A percentile compares a stretch with the other conserved stretches of the same genome.
phyloP scores from a whole-genome alignment of 2,329 filamentous ascomycete genomes.

The Apiospora saccharicola region DNA sequence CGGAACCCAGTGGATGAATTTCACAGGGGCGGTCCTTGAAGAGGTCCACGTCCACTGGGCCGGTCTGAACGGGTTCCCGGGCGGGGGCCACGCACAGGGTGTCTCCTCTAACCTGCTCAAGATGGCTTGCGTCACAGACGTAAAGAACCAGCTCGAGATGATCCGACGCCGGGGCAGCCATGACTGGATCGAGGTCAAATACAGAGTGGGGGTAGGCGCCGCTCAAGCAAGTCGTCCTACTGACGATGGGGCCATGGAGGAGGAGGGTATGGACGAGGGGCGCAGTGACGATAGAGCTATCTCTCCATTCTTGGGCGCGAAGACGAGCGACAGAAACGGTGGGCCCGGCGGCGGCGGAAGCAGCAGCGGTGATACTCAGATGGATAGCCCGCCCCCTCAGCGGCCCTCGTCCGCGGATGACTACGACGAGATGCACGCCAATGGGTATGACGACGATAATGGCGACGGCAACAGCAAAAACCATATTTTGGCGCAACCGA shows the following conservation, averaged over 20 bases:
- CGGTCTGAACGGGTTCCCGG: neutral
- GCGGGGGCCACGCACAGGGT: neutral
- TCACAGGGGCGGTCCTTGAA: too few relatives aligned
- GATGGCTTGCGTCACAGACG: neutral
- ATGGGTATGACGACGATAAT: neutral
- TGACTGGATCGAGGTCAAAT: neutral
- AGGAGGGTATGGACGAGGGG: neutral
- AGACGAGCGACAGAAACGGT: neutral
- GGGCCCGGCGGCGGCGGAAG: neutral
- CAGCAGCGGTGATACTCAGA: neutral
- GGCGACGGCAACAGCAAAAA: too few relatives aligned
- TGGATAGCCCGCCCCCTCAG: neutral
- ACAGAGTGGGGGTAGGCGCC: too few relatives aligned
- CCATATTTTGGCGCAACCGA: too few relatives aligned
- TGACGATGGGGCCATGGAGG: too few relatives aligned
- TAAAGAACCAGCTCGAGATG: neutral
- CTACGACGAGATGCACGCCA: neutral
- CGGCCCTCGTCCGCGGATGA: neutral
- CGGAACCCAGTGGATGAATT: too few relatives aligned
- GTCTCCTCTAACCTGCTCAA: neutral
- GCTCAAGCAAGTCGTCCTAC: too few relatives aligned
- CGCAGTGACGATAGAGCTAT: neutral
- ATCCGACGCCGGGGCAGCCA: neutral
- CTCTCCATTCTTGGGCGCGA: neutral
- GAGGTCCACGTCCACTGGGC: neutral